Percentiles rank a stretch among this genome's conserved stretches.
phyloP scores from a whole-genome alignment of 2,329 filamentous ascomycete species.

The Paecilomyces formosus region DNA sequence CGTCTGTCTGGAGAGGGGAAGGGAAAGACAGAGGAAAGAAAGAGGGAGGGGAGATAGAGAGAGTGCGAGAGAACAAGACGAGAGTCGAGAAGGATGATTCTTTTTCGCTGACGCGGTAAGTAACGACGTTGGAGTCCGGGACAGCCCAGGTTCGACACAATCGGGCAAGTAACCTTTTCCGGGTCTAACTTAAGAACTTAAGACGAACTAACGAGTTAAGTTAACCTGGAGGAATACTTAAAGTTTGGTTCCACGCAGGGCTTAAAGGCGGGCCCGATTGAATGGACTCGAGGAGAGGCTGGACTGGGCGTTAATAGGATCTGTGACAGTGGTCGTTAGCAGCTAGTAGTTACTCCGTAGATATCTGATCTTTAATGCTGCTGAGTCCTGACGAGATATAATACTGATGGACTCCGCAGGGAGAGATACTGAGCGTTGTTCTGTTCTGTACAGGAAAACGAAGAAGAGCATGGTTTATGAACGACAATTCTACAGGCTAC shows the following conservation, averaged over 20 bases:
- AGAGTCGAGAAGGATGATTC: not conserved
- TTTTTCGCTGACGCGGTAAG: not conserved
- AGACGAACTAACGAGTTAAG: not conserved
- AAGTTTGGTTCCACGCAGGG: not conserved
- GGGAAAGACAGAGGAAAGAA: conserved; percentile 1
- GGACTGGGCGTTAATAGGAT: no score
- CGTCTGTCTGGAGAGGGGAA: conserved; percentile 1
- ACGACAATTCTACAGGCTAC: not conserved
- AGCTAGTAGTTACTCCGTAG: no score
- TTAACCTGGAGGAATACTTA: not conserved
- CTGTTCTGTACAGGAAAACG: no score
- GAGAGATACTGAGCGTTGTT: no score
- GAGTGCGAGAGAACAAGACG: not conserved
- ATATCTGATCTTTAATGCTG: no score
- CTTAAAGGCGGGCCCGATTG: not conserved
- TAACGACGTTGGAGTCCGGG: not conserved
- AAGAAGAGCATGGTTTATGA: no score
- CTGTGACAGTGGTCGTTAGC: no score
- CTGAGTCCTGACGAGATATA: no score
- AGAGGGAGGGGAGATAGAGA: conserved; percentile 1
- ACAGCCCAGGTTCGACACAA: not conserved
- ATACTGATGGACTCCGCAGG: no score
- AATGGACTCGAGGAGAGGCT: not conserved
- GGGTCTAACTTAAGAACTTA: not conserved
- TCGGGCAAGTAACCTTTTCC: not conserved